phyloP scores from a whole-genome alignment of 805 yeast genomes.

The Tetrapisispora arboricola region DNA sequence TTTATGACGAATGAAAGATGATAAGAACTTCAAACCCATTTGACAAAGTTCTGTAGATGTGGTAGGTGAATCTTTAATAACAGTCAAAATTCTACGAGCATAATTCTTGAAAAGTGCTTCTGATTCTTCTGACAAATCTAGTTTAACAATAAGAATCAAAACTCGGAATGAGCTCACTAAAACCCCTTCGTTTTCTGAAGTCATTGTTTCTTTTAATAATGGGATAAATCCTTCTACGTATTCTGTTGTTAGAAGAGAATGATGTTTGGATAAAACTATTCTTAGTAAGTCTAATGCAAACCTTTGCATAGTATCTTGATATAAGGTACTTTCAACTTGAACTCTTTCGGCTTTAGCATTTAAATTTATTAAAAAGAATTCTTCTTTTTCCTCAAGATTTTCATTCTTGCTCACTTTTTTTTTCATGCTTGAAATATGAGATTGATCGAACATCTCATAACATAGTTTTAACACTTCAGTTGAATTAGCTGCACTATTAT shows the following conservation, averaged over 20 bases:
- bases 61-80: slow-evolving; percentile 65
- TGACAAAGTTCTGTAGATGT: slow-evolving; percentile 77
- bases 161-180: slow-evolving; percentile 56
- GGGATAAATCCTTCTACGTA: slow-evolving; percentile 71
- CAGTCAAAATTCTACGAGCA: slow-evolving; percentile 48
- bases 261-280: slow-evolving; percentile 57
- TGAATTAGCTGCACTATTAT: slow-evolving; percentile 49
- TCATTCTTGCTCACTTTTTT: slow-evolving; percentile 12
- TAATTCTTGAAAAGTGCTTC: slow-evolving; percentile 43
- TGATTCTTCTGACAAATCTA: slow-evolving; percentile 47
- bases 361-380: slow-evolving; percentile 66
- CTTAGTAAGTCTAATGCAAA: slow-evolving; percentile 70
- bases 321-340: slow-evolving; percentile 46
- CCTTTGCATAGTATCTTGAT: slow-evolving; percentile 53
- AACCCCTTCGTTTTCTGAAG: slow-evolving; percentile 69
- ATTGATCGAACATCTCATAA: slow-evolving; percentile 56
- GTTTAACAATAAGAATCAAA: slow-evolving; percentile 45
- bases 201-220: slow-evolving; percentile 47
- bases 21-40: slow-evolving; percentile 60
- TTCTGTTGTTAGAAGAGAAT: slow-evolving; percentile 44
- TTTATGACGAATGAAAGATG: slow-evolving; percentile 62
- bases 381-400: slow-evolving; percentile 36
- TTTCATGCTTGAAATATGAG: slow-evolving; percentile 28
- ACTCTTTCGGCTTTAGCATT: slow-evolving; percentile 48
- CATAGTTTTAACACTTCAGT: slow-evolving; percentile 58